These are phyloP conservation scores for Babesia divergens DNA, from an alignment of 169 alveolate genomes.

Conservation along the genomic window DNA sequence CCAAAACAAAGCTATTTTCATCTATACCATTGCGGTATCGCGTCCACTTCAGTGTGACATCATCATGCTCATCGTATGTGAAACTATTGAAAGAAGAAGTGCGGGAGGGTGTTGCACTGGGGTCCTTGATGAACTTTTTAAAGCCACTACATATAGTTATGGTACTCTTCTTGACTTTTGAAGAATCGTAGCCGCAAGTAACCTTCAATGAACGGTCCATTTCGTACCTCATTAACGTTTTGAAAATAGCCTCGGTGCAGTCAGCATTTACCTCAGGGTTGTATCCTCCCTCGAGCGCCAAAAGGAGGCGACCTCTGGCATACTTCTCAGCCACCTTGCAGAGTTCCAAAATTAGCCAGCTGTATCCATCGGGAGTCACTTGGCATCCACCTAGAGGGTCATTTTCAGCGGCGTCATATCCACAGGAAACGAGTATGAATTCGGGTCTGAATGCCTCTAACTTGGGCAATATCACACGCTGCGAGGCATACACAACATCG, in stretches of 20 bases:
- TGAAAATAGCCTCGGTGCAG: conserved; percentile 55
- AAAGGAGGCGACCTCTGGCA: conserved; percentile 85
- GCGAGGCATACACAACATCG: conserved; percentile 66
- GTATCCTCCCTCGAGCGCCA: conserved; percentile 93
- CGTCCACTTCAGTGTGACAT: conserved; percentile 1
- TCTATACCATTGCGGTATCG: neutral
- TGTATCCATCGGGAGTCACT: conserved; percentile 82
- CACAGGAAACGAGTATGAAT: conserved; percentile 91
- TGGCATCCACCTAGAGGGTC: conserved; percentile 79
- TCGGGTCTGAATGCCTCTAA: conserved; percentile 88
- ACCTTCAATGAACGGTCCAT: neutral
- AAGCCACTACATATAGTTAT: neutral
- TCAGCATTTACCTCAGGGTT: conserved; percentile 61
- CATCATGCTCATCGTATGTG: neutral
- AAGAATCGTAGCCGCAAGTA: neutral
- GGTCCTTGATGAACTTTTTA: neutral
- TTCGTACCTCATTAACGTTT: conserved; percentile 58
- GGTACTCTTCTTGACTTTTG: neutral
- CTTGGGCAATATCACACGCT: conserved; percentile 80
- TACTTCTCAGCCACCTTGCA: conserved; percentile 84
- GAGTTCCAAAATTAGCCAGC: conserved; percentile 86
- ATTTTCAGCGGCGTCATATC: conserved; percentile 90
- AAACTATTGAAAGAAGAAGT: neutral
- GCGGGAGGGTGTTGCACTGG: neutral
- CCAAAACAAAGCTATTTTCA: conserved; percentile 35